Evolutionary conservation across 208 protist species (phyloP), one percentile per base, ranked within the genome.

Genomic region (Acanthamoeba castellanii): DNA sequence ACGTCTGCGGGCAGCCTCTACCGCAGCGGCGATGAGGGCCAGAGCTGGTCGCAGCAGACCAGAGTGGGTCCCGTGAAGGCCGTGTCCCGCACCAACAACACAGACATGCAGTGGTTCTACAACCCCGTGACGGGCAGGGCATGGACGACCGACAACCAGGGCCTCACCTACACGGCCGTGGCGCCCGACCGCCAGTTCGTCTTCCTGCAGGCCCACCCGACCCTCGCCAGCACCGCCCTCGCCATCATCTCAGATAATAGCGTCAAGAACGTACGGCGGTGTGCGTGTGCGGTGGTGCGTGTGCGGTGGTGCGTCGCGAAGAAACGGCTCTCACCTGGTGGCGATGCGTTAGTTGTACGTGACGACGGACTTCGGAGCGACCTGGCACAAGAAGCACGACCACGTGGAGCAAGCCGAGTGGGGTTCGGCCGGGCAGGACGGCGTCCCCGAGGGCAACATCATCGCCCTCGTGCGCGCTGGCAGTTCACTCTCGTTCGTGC

Each of bases 21-120:
- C 84, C 84, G 84, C 27, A 90, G 84, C 55, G 55, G 13, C 25
- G 84, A 90, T 32, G 50, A 70, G 22, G 84, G 84, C 30, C 47
- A 42, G 27, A 18, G 20, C 18, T 90, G 47, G 84, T 6, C 47
- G 84, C 84, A 18, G 32, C 45, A 70, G 84, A 59, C 78, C 18
- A 16, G 13, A 50, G 25, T 87, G 27, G 37, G 45, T 3, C 45
- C 16, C 11, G 78, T 87, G 45, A 25, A 22, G 27, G 78, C 78
- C 27, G 3, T 87, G 11, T 8, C 78, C 1, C 25, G 55, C 18
- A 59, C 78, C 78, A 87, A 87, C 78, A 59, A 20, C 78, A 87
- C 78, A 0, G 27, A 59, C 45, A 16, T n/a, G 78, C 78, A 87
- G 78, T 87, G 78, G 78, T 87, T 87, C 78, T 87, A 61, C 78